Percentiles rank a stretch among this genome's conserved stretches.
These are phyloP conservation scores for Pyrus bretschneideri DNA, from an alignment of 306 rosid genomes.

Conservation along the genomic window DNA sequence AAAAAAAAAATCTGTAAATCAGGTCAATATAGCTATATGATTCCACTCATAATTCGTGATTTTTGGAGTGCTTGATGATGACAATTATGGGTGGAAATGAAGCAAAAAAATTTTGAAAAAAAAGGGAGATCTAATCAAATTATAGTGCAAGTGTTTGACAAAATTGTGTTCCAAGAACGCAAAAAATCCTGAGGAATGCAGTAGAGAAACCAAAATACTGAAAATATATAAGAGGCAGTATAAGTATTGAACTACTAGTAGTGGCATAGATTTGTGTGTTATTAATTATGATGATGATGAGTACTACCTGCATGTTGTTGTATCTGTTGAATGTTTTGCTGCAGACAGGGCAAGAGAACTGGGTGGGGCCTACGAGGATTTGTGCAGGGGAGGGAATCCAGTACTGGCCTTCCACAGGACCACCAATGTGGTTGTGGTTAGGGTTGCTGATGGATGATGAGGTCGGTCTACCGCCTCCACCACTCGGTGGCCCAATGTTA, in stretches of 20 bases:
- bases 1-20: not conserved
- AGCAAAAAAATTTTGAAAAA: not conserved
- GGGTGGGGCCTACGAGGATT: conserved; percentile 91
- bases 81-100: not conserved
- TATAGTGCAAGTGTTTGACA: not conserved
- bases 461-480: not conserved
- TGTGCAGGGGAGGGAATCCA: conserved; percentile 95
- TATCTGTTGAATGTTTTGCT: conserved; percentile 85
- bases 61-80: not conserved
- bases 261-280: not conserved
- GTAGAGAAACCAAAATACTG: not conserved
- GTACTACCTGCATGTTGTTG: conserved; percentile 92
- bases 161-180: not conserved
- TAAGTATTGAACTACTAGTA: not conserved
- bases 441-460: conserved; percentile 11
- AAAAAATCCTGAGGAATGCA: not conserved
- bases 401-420: conserved; percentile 46
- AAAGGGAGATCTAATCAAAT: not conserved
- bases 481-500: conserved; percentile 58
- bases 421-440: conserved; percentile 10
- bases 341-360: conserved; percentile 93
- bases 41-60: not conserved
- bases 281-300: not conserved
- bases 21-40: not conserved
- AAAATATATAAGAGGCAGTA: not conserved